A percentile compares a stretch with the other conserved stretches of the same genome.
Conservation (phyloP, 2,329 filamentous ascomycete species). For the Orbilia brochopaga region DNA sequence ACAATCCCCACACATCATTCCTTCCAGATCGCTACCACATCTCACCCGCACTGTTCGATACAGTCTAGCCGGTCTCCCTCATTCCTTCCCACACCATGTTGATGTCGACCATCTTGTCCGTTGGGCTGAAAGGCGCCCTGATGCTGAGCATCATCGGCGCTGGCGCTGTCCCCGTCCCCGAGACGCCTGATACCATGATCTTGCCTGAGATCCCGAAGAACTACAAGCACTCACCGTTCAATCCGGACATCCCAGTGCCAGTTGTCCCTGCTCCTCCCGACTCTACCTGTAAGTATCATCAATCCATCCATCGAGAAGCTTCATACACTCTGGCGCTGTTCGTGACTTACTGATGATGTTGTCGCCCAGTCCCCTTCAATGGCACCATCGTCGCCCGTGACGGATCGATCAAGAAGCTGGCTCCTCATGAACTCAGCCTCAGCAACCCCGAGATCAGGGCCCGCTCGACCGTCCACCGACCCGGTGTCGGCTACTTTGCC, state of each 20-base stretch:
- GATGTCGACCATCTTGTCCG: conserved; percentile 15
- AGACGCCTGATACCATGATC: conserved; percentile 6
- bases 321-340: not conserved
- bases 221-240: conserved; percentile 30
- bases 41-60: not conserved
- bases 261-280: conserved; percentile 18
- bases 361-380: conserved; percentile 12
- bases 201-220: conserved; percentile 14
- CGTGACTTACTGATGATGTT: too few relatives aligned
- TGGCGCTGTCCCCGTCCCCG: conserved; percentile 19
- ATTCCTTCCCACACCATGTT: conserved; percentile 17
- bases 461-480: conserved; percentile 41
- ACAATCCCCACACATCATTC: not conserved
- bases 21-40: not conserved
- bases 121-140: conserved; percentile 16
- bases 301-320: not conserved
- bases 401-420: not conserved
- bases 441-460: conserved; percentile 34
- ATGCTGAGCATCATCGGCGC: not conserved
- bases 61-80: not conserved
- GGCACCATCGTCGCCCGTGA: conserved; percentile 10
- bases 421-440: conserved; percentile 11
- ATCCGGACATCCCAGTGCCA: conserved; percentile 40
- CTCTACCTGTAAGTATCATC: conserved; percentile 18
- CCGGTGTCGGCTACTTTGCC: conserved; percentile 50